Base-by-base conservation (phyloP, 192 early-diverging fungal genomes). In the Glomus cerebriforme region DNA sequence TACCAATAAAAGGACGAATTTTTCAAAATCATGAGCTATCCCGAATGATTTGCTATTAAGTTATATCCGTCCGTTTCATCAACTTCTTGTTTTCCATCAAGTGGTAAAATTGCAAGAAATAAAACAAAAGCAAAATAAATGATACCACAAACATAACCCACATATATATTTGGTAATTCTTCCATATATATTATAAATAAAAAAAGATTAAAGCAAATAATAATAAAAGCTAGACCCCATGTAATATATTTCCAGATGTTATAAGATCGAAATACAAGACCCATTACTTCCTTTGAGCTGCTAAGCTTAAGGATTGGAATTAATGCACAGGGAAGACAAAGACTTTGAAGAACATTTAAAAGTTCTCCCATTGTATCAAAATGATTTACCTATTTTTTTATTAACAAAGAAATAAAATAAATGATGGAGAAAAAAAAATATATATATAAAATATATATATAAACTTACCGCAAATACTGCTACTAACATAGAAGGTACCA, bases 351-450 rank as follows among this genome's bases (percentile, higher is more conserved):
- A 10, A 92, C 91, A 77, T 92, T 92, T 39, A 92, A 81, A 45
- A 90, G 83, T 79, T 92, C 91, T 24, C 90, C 91, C 75, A 92
- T 85, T 58, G 87, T 86, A 79, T 92, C 91, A 80, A 92, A 86
- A 34, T 82, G 78, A 29, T 84, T 78, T 2, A 87, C 74, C 74
- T 76, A 26, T 26, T 58, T 10, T 31, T 0, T 26, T 58, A 31
- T 60, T 13, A 60, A 19, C 0, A 31, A 59, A 74, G 31, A 60
- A 26, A n/a, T 34, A 76, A 63, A 29, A 49, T 24, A 47, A 15
- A 26, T 27, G 9, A 67, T 10, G 9, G 3, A 12, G 2, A 45
- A 26, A 34, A 58, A 34, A 73, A 45, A 27, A 26, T n/a, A 74
- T 59, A 74, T 22, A n/a, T n/a, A n/a, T n/a, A n/a, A n/a, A n/a